Percentiles rank a stretch among this genome's conserved stretches.
phyloP scores from a whole-genome alignment of 306 rosid species.

The Trifolium fragiferum region DNA sequence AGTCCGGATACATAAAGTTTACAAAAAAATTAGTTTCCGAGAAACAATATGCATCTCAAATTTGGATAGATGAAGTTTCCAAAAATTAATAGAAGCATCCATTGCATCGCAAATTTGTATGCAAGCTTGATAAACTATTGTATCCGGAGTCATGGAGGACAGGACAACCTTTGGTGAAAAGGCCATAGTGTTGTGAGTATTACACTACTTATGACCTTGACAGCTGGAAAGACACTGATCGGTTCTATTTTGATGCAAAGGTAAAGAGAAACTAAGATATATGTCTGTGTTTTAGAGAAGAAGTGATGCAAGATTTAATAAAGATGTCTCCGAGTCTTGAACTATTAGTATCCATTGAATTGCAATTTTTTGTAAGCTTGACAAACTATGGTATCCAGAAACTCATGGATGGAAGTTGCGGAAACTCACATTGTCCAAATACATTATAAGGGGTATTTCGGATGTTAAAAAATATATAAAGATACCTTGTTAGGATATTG shows the following conservation, averaged over 20 bases:
- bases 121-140: constrained; percentile 1
- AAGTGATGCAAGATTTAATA: not conserved
- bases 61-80: constrained; percentile 1
- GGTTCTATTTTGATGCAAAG: not conserved
- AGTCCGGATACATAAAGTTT: not conserved
- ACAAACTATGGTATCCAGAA: too few relatives aligned
- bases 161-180: not conserved
- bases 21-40: not conserved
- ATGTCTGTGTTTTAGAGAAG: not conserved
- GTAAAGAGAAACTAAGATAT: not conserved
- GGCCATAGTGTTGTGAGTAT: not conserved
- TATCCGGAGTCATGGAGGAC: not conserved
- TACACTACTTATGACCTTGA: constrained; percentile 4
- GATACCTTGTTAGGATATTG: too few relatives aligned
- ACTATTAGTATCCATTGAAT: too few relatives aligned
- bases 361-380: too few relatives aligned
- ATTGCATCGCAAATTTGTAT: not conserved
- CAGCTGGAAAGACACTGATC: not conserved
- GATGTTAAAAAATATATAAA: not conserved
- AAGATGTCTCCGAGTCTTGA: not conserved
- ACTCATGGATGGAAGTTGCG: too few relatives aligned
- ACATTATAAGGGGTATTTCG: not conserved
- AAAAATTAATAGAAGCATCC: not conserved
- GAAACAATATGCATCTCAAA: not conserved
- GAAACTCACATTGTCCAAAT: not conserved